Conservation (phyloP, 805 yeast species). For the Starmerella etchellsii region DNA sequence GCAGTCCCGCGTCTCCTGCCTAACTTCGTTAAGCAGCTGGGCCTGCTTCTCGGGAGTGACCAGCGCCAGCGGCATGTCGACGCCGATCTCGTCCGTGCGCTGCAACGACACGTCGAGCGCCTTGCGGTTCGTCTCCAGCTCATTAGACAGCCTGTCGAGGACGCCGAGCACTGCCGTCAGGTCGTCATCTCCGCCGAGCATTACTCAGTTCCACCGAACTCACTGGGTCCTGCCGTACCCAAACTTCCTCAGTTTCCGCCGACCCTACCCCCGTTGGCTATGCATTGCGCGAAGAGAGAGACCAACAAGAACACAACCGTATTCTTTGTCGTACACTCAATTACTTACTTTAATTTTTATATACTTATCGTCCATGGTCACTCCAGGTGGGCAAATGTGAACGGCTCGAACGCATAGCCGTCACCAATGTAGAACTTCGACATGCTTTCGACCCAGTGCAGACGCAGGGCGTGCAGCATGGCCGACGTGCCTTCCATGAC, state of each 20-base stretch:
- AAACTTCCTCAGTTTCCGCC: too few relatives aligned
- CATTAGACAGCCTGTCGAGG: constrained; percentile 18
- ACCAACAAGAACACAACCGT: too few relatives aligned
- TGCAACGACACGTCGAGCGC: constrained; percentile 17
- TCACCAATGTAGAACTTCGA: constrained; percentile 96
- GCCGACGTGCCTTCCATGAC: constrained; percentile 99
- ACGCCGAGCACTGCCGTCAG: constrained; percentile 20
- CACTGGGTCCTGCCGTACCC: too few relatives aligned
- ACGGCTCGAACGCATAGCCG: constrained; percentile 85
- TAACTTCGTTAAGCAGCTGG: constrained; percentile 2
- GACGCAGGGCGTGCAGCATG: constrained; percentile 94
- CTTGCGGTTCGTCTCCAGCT: constrained; percentile 17
- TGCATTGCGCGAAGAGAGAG: too few relatives aligned
- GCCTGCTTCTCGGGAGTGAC: constrained; percentile 10
- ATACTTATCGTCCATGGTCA: too few relatives aligned
- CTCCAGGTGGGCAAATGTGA: constrained; percentile 39
- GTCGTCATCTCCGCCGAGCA: constrained; percentile 23
- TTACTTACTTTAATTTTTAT: too few relatives aligned
- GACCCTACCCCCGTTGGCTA: too few relatives aligned
- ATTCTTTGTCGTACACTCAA: too few relatives aligned
- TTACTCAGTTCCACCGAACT: too few relatives aligned
- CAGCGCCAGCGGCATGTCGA: constrained; percentile 6
- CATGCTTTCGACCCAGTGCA: constrained; percentile 99
- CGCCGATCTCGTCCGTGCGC: constrained; percentile 18
- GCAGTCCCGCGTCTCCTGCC: constrained; percentile 10